A percentile compares a stretch with the other conserved stretches of the same genome.
phyloP scores from a whole-genome alignment of 331 rosid genomes.

The Cydonia oblonga region DNA sequence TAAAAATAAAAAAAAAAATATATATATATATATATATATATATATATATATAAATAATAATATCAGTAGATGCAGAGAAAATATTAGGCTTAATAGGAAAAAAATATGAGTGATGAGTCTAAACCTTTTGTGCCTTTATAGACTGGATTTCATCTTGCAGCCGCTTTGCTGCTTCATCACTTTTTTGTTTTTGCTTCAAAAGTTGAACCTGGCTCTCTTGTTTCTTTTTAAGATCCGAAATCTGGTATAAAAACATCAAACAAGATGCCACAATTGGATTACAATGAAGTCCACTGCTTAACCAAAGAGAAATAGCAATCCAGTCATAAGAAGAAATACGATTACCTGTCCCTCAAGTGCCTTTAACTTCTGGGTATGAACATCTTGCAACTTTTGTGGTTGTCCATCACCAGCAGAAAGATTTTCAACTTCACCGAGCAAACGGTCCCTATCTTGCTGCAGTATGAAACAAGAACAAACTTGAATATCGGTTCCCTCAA shows the following conservation, averaged over 20 bases:
- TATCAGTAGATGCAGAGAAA: constrained; percentile 3
- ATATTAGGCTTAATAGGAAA: neutral
- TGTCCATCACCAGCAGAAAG: constrained; percentile 96
- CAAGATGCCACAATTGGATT: constrained; percentile 11
- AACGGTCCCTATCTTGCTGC: constrained; percentile 90
- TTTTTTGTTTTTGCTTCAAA: constrained; percentile 93
- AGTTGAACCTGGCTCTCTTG: constrained; percentile 98
- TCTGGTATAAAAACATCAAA: constrained; percentile 37
- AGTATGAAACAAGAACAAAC: constrained; percentile 20
- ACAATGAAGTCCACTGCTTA: constrained; percentile 2
- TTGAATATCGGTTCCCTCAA: constrained; percentile 17
- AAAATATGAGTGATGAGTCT: constrained; percentile 1
- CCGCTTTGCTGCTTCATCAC: constrained; percentile 95
- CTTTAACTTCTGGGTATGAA: constrained; percentile 83
- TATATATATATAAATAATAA: no score
- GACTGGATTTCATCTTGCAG: constrained; percentile 96
- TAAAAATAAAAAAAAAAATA: no score
- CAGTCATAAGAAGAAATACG: neutral
- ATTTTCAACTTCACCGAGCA: constrained; percentile 93
- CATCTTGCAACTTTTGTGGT: constrained; percentile 85
- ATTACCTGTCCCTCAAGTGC: constrained; percentile 88
- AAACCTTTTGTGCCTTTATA: constrained; percentile 96
- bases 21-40: no score
- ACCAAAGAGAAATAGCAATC: neutral
- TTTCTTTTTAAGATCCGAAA: constrained; percentile 88